phyloP scores from a whole-genome alignment of 441 rosid genomes.

The Erysimum cheiri region DNA sequence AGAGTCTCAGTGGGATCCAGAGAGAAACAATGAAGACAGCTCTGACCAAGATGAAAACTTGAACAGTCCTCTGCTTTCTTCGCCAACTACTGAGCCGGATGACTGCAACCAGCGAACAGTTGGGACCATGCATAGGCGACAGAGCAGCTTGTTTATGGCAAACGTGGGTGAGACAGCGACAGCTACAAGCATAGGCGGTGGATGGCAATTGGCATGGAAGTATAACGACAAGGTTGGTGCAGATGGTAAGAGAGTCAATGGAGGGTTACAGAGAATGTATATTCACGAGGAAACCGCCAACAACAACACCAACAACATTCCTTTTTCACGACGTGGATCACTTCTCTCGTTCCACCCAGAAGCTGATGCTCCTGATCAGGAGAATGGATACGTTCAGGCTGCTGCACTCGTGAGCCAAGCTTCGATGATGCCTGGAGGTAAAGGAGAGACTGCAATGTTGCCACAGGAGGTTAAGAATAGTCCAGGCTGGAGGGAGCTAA shows the following conservation, averaged over 20 bases:
- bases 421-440: slow-evolving; percentile 63
- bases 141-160: slow-evolving; percentile 44
- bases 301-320: slow-evolving; percentile 31
- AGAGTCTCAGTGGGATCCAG: slow-evolving; percentile 47
- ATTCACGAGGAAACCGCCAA: slow-evolving; percentile 48
- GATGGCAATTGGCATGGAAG: slow-evolving; percentile 63
- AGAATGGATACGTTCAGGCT: slow-evolving; percentile 61
- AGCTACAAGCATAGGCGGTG: slow-evolving; percentile 58
- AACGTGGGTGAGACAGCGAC: slow-evolving; percentile 44
- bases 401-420: slow-evolving; percentile 85
- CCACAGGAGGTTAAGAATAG: slow-evolving; percentile 63
- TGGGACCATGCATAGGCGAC: slow-evolving; percentile 45
- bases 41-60: slow-evolving; percentile 43
- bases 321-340: slow-evolving; percentile 62
- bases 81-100: slow-evolving; percentile 41
- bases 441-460: slow-evolving; percentile 58
- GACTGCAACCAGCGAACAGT: slow-evolving; percentile 29
- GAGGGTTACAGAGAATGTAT: slow-evolving; percentile 53
- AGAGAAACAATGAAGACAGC: slow-evolving; percentile 39
- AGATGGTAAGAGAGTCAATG: slow-evolving; percentile 47
- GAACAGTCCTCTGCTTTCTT: slow-evolving; percentile 55
- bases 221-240: slow-evolving; percentile 46
- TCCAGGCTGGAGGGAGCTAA: slow-evolving; percentile 72
- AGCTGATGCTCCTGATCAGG: slow-evolving; percentile 51
- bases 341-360: slow-evolving; percentile 60